Conservation (phyloP, 2,329 filamentous ascomycete genomes). For the Sordariomycetes sp. region DNA sequence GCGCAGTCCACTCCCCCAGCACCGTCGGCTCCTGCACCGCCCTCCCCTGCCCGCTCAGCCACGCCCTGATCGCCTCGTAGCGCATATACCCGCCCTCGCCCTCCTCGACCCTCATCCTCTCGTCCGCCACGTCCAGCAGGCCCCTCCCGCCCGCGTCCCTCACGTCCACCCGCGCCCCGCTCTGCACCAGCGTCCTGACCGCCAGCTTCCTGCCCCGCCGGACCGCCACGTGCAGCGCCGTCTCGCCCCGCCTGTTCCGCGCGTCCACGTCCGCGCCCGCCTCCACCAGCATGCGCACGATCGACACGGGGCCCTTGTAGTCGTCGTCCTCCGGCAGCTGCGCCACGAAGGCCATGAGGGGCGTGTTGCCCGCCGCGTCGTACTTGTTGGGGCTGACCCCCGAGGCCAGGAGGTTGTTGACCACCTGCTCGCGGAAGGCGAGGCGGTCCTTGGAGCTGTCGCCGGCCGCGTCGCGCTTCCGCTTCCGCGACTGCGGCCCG, state of each 20-base stretch:
- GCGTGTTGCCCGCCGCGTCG: conserved; percentile 38
- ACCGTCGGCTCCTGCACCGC: conserved; percentile 27
- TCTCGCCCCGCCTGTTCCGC: conserved; percentile 43
- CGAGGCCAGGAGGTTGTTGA: conserved; percentile 20
- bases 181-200: conserved; percentile 31
- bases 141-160: conserved; percentile 32
- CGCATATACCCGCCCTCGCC: conserved; percentile 25
- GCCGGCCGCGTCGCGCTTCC: conserved; percentile 10
- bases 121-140: conserved; percentile 34
- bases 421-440: conserved; percentile 13
- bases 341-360: conserved; percentile 43
- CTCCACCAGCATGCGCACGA: conserved; percentile 30
- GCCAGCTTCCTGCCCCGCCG: conserved; percentile 42
- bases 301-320: conserved; percentile 30
- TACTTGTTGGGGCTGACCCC: conserved; percentile 41
- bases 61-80: conserved; percentile 33
- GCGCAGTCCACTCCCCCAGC: conserved; percentile 26
- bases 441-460: conserved; percentile 22
- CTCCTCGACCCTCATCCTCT: conserved; percentile 21
- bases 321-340: conserved; percentile 39
- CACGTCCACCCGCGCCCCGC: conserved; percentile 35
- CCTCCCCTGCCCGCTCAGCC: conserved; percentile 26
- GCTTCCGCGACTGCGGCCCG: not conserved
- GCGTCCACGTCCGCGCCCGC: conserved; percentile 34
- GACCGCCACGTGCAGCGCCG: conserved; percentile 42